Evolutionary conservation across 2,329 filamentous ascomycete genomes (phyloP).

Genomic region (Phialophora expanda): DNA sequence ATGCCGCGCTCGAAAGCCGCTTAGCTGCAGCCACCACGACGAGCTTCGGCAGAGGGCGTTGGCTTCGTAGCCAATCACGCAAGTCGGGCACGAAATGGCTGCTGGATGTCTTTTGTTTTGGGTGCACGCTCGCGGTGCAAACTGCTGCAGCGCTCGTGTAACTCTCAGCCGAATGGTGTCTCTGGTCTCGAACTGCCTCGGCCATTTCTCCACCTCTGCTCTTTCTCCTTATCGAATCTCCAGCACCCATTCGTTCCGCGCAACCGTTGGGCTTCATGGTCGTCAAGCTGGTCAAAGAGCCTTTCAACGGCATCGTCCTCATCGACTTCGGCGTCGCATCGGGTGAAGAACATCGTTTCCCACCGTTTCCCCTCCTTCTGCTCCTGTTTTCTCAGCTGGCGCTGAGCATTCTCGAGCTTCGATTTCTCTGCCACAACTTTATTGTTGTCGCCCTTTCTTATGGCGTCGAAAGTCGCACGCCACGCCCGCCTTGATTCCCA

Average conservation of each 20-base stretch:
- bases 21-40: not conserved
- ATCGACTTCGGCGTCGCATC: slow-evolving; percentile 1
- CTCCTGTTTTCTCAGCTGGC: slow-evolving; percentile 75
- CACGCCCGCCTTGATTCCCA: slow-evolving; percentile 88
- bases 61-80: not conserved
- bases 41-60: not conserved
- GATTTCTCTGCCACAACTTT: slow-evolving; percentile 77
- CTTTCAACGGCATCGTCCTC: slow-evolving; percentile 16
- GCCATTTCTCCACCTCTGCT: slow-evolving; percentile 31
- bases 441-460: slow-evolving; percentile 82
- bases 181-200: slow-evolving; percentile 22
- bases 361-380: slow-evolving; percentile 75
- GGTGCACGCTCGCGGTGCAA: not conserved
- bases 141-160: not conserved
- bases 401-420: slow-evolving; percentile 88
- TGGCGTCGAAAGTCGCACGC: slow-evolving; percentile 81
- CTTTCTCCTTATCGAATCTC: slow-evolving; percentile 33
- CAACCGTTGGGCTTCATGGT: slow-evolving; percentile 22
- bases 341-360: slow-evolving; percentile 80
- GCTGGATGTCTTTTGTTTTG: not conserved
- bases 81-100: not conserved
- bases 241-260: slow-evolving; percentile 32
- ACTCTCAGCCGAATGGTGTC: slow-evolving; percentile 30
- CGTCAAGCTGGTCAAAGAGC: slow-evolving; percentile 20
- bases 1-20: not conserved